Evolutionary conservation across 106 monocot species (phyloP).

Genomic region (Agapanthus africanus): DNA sequence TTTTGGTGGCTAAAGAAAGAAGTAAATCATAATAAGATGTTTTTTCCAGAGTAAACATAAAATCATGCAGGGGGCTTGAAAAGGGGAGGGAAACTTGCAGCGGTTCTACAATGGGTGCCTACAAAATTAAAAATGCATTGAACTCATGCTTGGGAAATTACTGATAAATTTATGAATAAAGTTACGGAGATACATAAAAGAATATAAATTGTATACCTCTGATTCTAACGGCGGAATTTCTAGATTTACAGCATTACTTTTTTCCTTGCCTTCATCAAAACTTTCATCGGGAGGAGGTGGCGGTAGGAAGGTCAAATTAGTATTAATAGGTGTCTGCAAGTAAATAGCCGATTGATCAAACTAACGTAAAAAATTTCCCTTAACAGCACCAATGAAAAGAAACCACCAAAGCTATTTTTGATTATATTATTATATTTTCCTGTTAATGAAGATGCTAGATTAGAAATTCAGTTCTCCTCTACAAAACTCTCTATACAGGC

Average conservation of each 20-base stretch:
- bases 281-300: neutral
- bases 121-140: neutral
- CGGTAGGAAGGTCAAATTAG: too few relatives aligned
- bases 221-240: conserved; percentile 14
- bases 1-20: neutral
- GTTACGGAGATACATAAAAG: neutral
- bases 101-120: neutral
- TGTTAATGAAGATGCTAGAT: too few relatives aligned
- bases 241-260: conserved; percentile 6
- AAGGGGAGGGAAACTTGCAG: neutral
- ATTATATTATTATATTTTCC: too few relatives aligned
- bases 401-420: too few relatives aligned
- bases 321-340: too few relatives aligned
- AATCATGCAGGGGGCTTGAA: neutral
- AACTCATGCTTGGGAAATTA: neutral
- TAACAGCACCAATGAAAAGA: too few relatives aligned
- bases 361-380: too few relatives aligned
- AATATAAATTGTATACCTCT: conserved; percentile 1
- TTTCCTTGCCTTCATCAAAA: conserved; percentile 6
- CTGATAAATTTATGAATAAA: neutral
- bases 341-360: too few relatives aligned
- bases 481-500: too few relatives aligned
- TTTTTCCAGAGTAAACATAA: neutral
- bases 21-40: neutral
- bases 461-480: too few relatives aligned